Evolutionary conservation across 148 eudicot species (phyloP).

Genomic region (Euryodendron excelsum): DNA sequence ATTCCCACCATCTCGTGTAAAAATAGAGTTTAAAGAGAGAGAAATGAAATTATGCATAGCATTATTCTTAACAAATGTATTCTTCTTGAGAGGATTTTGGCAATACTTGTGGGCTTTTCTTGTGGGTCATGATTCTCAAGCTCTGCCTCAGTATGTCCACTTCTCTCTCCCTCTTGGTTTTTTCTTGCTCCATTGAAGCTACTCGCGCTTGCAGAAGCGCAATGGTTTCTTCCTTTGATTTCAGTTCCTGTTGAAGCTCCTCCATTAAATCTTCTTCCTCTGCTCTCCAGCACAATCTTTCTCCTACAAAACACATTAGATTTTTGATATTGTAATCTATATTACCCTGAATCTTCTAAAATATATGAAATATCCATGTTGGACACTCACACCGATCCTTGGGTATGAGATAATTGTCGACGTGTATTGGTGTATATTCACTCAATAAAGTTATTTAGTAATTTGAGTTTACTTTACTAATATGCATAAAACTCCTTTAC

Average conservation of each 20-base stretch:
- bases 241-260: constrained; percentile 53
- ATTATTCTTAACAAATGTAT: constrained; percentile 13
- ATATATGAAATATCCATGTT: too few relatives aligned
- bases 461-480: too few relatives aligned
- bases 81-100: constrained; percentile 19
- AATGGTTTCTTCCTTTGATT: constrained; percentile 57
- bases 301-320: constrained; percentile 23
- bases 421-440: too few relatives aligned
- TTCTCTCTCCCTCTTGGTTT: constrained; percentile 50
- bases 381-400: too few relatives aligned
- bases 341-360: too few relatives aligned
- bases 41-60: too few relatives aligned
- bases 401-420: too few relatives aligned
- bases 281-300: constrained; percentile 38
- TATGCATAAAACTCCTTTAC: too few relatives aligned
- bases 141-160: constrained; percentile 70
- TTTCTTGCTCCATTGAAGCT: constrained; percentile 50
- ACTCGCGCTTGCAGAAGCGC: constrained; percentile 37
- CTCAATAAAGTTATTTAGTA: too few relatives aligned
- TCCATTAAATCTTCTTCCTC: constrained; percentile 44
- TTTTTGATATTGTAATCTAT: too few relatives aligned
- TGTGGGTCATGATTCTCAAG: constrained; percentile 59
- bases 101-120: constrained; percentile 21
- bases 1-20: too few relatives aligned
- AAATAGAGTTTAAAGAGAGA: too few relatives aligned